Conservation (phyloP, 306 rosid genomes). For the Rosa chinensis region DNA sequence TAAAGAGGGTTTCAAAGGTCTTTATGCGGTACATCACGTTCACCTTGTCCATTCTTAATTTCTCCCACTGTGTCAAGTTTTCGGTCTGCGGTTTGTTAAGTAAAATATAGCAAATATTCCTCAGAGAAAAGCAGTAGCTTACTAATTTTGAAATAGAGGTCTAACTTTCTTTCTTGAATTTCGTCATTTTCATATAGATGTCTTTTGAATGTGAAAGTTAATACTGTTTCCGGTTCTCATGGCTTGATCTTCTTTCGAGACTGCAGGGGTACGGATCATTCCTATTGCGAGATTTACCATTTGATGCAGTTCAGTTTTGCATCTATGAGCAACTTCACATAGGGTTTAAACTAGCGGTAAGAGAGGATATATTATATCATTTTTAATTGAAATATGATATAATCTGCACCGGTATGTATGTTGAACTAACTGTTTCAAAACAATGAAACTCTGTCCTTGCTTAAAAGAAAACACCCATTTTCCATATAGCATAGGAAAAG, state of each 20-base stretch:
- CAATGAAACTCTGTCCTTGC: neutral
- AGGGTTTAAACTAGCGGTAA: constrained; percentile 73
- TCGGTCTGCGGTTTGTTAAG: neutral
- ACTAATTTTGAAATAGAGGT: constrained; percentile 9
- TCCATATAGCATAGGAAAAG: neutral
- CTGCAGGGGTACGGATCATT: constrained; percentile 78
- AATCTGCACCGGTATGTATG: neutral
- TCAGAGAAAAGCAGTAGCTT: neutral
- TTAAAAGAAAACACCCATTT: neutral
- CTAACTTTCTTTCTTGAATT: neutral
- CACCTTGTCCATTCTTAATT: constrained; percentile 18
- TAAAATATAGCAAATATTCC: neutral
- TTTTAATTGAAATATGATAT: constrained; percentile 12
- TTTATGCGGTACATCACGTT: constrained; percentile 53
- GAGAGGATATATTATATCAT: constrained; percentile 3
- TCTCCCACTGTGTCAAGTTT: neutral
- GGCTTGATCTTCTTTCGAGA: constrained; percentile 20
- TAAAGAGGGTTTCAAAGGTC: constrained; percentile 61
- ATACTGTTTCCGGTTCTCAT: neutral
- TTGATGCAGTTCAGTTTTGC: constrained; percentile 79
- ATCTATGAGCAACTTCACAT: constrained; percentile 78
- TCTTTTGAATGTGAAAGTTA: neutral
- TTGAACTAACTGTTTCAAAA: neutral
- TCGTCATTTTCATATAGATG: constrained; percentile 5
- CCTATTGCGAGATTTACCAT: constrained; percentile 79